phyloP scores from a whole-genome alignment of 2,329 filamentous ascomycete genomes.

The Rutstroemia sp. region DNA sequence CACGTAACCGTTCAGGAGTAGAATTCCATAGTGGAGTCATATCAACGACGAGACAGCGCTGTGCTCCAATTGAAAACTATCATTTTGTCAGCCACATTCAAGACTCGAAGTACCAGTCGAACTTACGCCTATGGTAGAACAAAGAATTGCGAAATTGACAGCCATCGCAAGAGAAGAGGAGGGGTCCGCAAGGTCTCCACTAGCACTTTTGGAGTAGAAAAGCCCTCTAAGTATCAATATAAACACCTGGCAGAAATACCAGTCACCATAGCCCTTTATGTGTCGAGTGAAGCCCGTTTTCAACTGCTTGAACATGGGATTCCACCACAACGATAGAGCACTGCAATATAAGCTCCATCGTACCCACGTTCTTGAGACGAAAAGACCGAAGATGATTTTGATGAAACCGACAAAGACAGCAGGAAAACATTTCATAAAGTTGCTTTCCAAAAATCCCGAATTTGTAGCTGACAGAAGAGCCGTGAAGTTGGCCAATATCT shows the following conservation, averaged over 20 bases:
- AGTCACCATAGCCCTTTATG: slow-evolving; percentile 52
- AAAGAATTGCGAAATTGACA: slow-evolving; percentile 48
- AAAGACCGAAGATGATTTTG: neutral
- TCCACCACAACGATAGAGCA: slow-evolving; percentile 57
- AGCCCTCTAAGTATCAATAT: slow-evolving; percentile 48
- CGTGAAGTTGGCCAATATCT: slow-evolving; percentile 23
- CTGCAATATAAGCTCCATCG: slow-evolving; percentile 42
- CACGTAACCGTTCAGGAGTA: slow-evolving; percentile 19
- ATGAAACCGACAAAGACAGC: neutral
- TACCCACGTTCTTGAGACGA: slow-evolving; percentile 14
- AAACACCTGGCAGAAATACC: slow-evolving; percentile 59
- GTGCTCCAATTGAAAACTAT: slow-evolving; percentile 18
- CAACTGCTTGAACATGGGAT: slow-evolving; percentile 55
- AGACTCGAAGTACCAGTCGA: neutral
- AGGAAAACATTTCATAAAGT: neutral
- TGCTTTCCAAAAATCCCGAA: neutral
- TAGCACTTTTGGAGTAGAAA: slow-evolving; percentile 31
- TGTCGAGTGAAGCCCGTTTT: slow-evolving; percentile 52
- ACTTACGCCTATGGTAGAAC: slow-evolving; percentile 48
- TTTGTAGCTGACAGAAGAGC: slow-evolving; percentile 9
- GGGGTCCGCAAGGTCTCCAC: slow-evolving; percentile 15
- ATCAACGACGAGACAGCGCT: slow-evolving; percentile 19
- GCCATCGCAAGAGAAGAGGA: slow-evolving; percentile 13
- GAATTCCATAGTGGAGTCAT: slow-evolving; percentile 44
- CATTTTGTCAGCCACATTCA: slow-evolving; percentile 8